Base-by-base conservation (phyloP, 495 filamentous ascomycete species). In the Aspergillus baeticus region DNA sequence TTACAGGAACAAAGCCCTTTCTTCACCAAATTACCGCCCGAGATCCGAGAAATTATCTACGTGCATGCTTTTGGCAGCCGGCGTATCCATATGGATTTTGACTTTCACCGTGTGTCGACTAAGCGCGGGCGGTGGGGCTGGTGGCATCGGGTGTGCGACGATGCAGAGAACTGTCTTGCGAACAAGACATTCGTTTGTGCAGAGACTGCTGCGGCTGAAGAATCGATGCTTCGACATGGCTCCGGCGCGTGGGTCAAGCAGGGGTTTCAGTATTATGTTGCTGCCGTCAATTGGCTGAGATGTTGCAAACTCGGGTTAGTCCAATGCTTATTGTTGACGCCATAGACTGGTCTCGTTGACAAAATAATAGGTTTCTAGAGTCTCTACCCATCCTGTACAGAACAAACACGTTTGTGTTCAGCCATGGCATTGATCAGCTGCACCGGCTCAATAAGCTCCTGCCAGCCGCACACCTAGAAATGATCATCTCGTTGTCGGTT, bases 141-240 rank as follows among this genome's bases (percentile, higher is more conserved):
- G 57, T 55, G 57, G 57, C 52, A 60, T 33, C 38, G 57, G 6
- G 39, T 51, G 10, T 60, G 51, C 20, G 51, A 60, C 43, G 57
- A 60, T 21, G 37, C 45, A 18, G 17, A 31, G 2, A 33, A 55
- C 21, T 60, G 57, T 17, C 51, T 39, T 6, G 39, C 20, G 18
- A 34, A 38, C 1, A 45, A 54, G 21, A 29, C 46, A 18, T 55
- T 60, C 31, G 15, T 46, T 14, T 60, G 57, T 18, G 51, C 57
- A 0, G 57, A 60, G 21, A 55, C 50, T 54, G 57, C 37, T 18
- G 57, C 31, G 7, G 51, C 57, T 2, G 57, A 60, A 31, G 26
- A 21, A 11, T 33, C 57, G 4, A 60, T 55, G 57, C 21, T 55
- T 10, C 39, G 50, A 15, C 29, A 55, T 1, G 51, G 51, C 0